Evolutionary conservation across 1,284 basidiomycete genomes (phyloP), one percentile per base, ranked within the genome.

Genomic region (Hypsizygus ulmarius): DNA sequence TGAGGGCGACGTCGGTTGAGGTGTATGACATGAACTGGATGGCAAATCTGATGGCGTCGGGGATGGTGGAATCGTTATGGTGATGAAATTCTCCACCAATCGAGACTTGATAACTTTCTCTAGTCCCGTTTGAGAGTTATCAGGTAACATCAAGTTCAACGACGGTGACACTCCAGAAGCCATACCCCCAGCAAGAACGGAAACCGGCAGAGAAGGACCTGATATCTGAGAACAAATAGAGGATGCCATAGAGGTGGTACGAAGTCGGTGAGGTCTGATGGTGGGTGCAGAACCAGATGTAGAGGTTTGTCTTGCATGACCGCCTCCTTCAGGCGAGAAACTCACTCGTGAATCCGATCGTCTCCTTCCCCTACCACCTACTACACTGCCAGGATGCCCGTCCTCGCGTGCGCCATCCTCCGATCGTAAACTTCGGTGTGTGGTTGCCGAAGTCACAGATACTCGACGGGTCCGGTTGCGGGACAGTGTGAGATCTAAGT

Each of bases 81-180:
- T 77, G 45, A 92, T 65, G 58, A 90, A 88, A 0, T 87, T 88
- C 63, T 90, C 87, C n/a, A 90, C 81, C 19, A 92, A 69, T 38
- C 89, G 79, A n/a, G 84, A 81, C 39, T 71, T 69, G 5, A 92
- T 72, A 7, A 89, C 75, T 54, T 77, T 82, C 67, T 89, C 85
- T 33, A 91, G 69, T 3, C 73, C 75, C 35, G 68, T 67, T 61
- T 90, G 87, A 10, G 86, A 86, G 53, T 79, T 74, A 57, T 84
- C 80, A 11, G 70, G 72, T 49, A 75, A 64, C 37, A 78, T 62
- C n/a, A 66, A 55, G 21, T 66, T 47, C 42, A 59, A 47, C 47
- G 56, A 45, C 30, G 53, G 41, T 41, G 51, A 44, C 39, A 61
- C 44, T 19, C 55, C 34, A 38, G 58, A 56, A 52, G 29, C 38